phyloP scores from a whole-genome alignment of 345 rosid genomes.

The Trapa bicornis region DNA sequence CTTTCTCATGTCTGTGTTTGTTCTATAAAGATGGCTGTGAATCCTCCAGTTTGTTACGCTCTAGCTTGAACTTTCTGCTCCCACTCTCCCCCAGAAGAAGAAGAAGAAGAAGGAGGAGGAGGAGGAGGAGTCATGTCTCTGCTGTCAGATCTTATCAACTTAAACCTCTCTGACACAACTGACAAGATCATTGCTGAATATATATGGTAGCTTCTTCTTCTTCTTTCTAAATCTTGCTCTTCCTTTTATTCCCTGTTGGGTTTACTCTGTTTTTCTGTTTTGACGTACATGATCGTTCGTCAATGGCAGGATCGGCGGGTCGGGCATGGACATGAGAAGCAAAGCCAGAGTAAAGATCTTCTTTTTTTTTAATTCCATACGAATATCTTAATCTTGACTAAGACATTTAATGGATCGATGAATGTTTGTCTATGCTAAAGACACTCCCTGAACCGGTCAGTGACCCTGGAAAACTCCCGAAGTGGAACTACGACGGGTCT shows the following conservation, averaged over 20 bases:
- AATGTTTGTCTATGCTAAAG: slow-evolving; percentile 13
- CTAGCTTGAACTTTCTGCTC: not conserved
- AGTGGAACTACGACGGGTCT: slow-evolving; percentile 85
- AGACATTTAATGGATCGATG: too few species aligned
- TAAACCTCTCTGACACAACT: slow-evolving; percentile 2
- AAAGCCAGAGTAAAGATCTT: slow-evolving; percentile 26
- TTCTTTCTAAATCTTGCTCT: not conserved
- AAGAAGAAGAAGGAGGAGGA: slow-evolving; percentile 1
- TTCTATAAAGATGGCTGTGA: not conserved
- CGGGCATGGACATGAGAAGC: slow-evolving; percentile 35
- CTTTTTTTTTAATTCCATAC: too few species aligned
- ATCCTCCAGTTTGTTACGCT: not conserved
- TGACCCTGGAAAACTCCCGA: slow-evolving; percentile 54
- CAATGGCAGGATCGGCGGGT: slow-evolving; percentile 31
- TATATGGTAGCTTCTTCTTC: not conserved
- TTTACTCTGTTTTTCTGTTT: not conserved
- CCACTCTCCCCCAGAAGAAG: not conserved
- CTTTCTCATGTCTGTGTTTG: not conserved
- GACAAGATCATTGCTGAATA: slow-evolving; percentile 7
- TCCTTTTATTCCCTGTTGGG: too few species aligned
- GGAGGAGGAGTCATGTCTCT: not conserved
- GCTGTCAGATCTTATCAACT: slow-evolving; percentile 3
- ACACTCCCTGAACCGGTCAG: slow-evolving; percentile 52
- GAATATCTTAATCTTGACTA: too few species aligned
- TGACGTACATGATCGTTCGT: too few species aligned